These are phyloP conservation scores for Wickerhamomyces pijperi DNA, from an alignment of 805 yeast genomes.

Conservation along the genomic window DNA sequence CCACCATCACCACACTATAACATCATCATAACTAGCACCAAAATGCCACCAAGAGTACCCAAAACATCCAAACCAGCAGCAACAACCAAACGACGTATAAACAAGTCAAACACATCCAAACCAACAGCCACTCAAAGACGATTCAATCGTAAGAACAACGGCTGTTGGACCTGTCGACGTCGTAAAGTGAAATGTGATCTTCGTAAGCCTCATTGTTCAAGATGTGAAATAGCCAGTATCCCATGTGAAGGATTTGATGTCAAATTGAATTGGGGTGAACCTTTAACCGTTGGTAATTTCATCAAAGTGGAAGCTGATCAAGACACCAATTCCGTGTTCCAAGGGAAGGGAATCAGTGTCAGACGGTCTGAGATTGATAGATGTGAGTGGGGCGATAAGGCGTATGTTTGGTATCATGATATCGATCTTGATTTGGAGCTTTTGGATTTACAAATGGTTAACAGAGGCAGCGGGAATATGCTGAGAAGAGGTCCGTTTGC, in stretches of 20 bases:
- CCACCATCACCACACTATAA: too few relatives aligned
- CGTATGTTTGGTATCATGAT: constrained; percentile 47
- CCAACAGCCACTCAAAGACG: constrained; percentile 1
- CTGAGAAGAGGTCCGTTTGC: background rate
- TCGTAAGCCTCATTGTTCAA: constrained; percentile 51
- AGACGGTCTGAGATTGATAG: constrained; percentile 62
- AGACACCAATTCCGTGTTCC: constrained; percentile 1
- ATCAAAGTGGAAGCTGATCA: constrained; percentile 18
- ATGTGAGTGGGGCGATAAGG: constrained; percentile 13
- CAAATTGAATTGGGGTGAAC: constrained; percentile 62
- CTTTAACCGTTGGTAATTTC: constrained; percentile 32
- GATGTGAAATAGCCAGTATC: constrained; percentile 55
- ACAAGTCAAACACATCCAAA: too few relatives aligned
- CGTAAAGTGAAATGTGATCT: constrained; percentile 77
- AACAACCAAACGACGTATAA: too few relatives aligned
- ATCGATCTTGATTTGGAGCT: constrained; percentile 56
- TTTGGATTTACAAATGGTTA: constrained; percentile 18
- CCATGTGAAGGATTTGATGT: constrained; percentile 76
- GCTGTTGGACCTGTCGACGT: constrained; percentile 85
- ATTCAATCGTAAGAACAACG: constrained; percentile 25
- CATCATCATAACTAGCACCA: too few relatives aligned
- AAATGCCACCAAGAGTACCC: too few relatives aligned
- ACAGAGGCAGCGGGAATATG: background rate
- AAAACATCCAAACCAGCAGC: too few relatives aligned
- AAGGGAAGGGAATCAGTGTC: constrained; percentile 18